Evolutionary conservation across 768 basidiomycete species (phyloP), one percentile per base, ranked within the genome.

Genomic region (Boletus insuetus): DNA sequence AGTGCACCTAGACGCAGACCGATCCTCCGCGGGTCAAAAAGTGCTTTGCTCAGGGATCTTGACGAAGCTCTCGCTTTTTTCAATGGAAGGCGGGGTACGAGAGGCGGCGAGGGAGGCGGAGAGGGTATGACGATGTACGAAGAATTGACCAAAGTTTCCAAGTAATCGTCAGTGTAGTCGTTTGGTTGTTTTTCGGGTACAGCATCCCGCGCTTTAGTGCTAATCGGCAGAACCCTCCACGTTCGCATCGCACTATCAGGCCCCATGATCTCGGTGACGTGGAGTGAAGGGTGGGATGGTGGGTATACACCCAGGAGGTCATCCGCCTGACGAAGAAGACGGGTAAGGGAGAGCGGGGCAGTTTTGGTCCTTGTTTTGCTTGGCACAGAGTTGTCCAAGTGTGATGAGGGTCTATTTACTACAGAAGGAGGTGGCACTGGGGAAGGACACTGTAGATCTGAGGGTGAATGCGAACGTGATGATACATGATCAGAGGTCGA

Each of bases 201-300:
- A n/a, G 53, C 52, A 32, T 62, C 50, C 34, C 19, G 42, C 6
- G 19, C 13, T 8, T 46, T 49, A 22, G 56, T 17, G 16, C 57
- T 62, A 19, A 69, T 73, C 35, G 76, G 75, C 32, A 54, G 53
- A 42, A 64, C 58, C 48, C 54, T 61, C 89, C 89, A 93, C 10
- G 91, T 91, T 66, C 79, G 82, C 48, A 90, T 74, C 37, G 82
- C 87, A 63, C 88, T 91, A 62, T 87, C 84, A 1, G 87, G 88
- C 10, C 91, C 91, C 80, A 93, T 83, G 46, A 88, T 88, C 29
- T 75, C 72, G 7, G 78, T 70, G 16, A 89, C 72, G 4, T 59
- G 65, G 13, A 92, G 73, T 1, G 68, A 73, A 11, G 84, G 78
- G 49, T 86, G 79, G 2, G 77, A 73, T 3, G 87, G 86, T 5